Base-by-base conservation (phyloP, 495 filamentous ascomycete species). In the Echria macrotheca region DNA sequence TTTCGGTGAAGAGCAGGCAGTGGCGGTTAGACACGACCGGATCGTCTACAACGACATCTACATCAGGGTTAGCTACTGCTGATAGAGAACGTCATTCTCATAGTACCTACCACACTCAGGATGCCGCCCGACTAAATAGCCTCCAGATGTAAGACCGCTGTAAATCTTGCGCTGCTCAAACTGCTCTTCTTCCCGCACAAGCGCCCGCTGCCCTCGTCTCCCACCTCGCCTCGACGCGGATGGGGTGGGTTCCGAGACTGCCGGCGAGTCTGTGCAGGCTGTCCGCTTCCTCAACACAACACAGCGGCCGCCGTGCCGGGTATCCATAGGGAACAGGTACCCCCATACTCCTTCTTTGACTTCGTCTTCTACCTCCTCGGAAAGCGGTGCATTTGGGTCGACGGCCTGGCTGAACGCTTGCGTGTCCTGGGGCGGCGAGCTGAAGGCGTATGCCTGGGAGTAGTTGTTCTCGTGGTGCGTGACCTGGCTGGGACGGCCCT, bases 21-120 rank as follows among this genome's bases (percentile, higher is more conserved):
- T 99, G 93, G 0, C 93, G 80, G 60, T 99, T 99, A 12, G 94
- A 97, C n/a, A 97, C 84, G 5, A 89, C 86, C 1, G 83, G 82
- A 36, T 85, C 80, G 37, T 89, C 77, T 39, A 97, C 73, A 12
- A 86, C 70, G 32, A 91, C 73, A 67, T 98, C 91, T 95, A 56
- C 17, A 9, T 23, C 28, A 25, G 23, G 8, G n/a, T 23, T n/a
- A 1, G 31, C 17, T 19, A 29, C 17, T 14, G 15, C n/a, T 3
- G 19, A 4, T 12, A 19, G 15, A 4, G 11, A 21, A 3, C 12
- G 9, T 22, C 5, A 19, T 12, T 2, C 5, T 26, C 32, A 42
- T 28, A 64, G 3, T 12, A 65, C 86, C 58, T 79, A 95, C 89
- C 90, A 59, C 94, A 96, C 66, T 99, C 94, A 2, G 85, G 84